Evolutionary conservation across 2,329 filamentous ascomycete species (phyloP).

Genomic region (Fusarium papillatum): DNA sequence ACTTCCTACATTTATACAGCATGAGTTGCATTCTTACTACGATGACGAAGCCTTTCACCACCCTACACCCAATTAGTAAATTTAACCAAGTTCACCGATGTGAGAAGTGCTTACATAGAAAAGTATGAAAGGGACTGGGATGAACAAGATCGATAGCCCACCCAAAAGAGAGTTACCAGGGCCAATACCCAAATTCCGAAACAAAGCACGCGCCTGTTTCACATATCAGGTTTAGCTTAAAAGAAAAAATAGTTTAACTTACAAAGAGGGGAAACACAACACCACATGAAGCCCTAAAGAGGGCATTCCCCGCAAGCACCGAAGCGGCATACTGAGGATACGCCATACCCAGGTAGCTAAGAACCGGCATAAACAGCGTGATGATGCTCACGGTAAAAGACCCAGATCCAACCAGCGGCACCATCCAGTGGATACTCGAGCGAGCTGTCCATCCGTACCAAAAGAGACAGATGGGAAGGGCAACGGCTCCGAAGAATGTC

Average conservation of each 20-base stretch:
- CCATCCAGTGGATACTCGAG: slow-evolving; percentile 17
- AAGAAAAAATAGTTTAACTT: not conserved
- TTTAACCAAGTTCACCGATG: not conserved
- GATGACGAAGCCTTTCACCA: not conserved
- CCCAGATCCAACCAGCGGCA: not conserved
- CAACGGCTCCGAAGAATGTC: slow-evolving; percentile 71
- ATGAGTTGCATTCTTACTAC: not conserved
- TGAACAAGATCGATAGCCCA: not conserved
- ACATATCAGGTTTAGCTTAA: not conserved
- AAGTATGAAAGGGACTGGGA: slow-evolving; percentile 12
- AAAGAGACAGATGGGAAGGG: slow-evolving; percentile 60
- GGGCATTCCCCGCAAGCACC: slow-evolving; percentile 10
- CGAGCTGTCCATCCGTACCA: slow-evolving; percentile 26
- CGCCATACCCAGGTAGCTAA: slow-evolving; percentile 24
- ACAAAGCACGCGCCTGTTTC: slow-evolving; percentile 1
- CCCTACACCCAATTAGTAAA: not conserved
- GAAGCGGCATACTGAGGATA: slow-evolving; percentile 17
- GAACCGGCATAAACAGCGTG: slow-evolving; percentile 10
- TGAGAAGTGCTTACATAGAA: not conserved
- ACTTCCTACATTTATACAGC: not conserved
- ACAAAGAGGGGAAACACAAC: slow-evolving; percentile 1
- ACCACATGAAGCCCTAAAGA: slow-evolving; percentile 15
- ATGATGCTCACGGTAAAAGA: slow-evolving; percentile 10
- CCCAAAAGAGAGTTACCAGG: slow-evolving; percentile 12
- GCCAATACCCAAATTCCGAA: not conserved